phyloP scores from a whole-genome alignment of 2,329 filamentous ascomycete genomes.

The Sphaerulina musiva region DNA sequence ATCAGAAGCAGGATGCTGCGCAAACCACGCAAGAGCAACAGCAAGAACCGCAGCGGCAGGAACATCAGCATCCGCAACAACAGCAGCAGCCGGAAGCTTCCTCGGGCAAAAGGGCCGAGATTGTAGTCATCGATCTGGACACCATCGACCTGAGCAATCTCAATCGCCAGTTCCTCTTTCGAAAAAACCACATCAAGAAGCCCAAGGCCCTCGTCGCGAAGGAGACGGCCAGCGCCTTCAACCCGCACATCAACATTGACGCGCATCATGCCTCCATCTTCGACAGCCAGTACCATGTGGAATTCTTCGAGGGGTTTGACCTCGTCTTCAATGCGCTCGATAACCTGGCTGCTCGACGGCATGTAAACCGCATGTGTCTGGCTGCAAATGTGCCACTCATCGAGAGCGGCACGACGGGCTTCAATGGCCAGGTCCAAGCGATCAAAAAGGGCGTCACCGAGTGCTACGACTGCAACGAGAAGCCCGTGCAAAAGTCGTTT shows the following conservation, averaged over 20 bases:
- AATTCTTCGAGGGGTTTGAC: constrained; percentile 77
- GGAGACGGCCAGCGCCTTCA: constrained; percentile 84
- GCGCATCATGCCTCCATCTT: constrained; percentile 95
- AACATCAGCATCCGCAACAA: background rate
- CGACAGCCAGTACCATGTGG: constrained; percentile 73
- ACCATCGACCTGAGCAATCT: constrained; percentile 97
- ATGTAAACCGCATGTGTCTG: constrained; percentile 97
- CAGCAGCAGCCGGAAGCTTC: background rate
- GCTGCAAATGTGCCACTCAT: constrained; percentile 84
- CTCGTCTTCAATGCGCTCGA: constrained; percentile 96
- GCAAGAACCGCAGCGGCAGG: background rate
- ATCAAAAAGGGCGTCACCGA: constrained; percentile 82
- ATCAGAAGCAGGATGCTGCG: background rate
- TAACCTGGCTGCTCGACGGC: constrained; percentile 84
- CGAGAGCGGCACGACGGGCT: constrained; percentile 94
- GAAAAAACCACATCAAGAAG: constrained; percentile 96
- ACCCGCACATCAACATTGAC: constrained; percentile 76
- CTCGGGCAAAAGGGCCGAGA: constrained; percentile 45
- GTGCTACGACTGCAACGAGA: constrained; percentile 91
- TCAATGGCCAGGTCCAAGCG: constrained; percentile 94
- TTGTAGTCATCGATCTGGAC: constrained; percentile 93
- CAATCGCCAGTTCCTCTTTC: constrained; percentile 94
- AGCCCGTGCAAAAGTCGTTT: constrained; percentile 85
- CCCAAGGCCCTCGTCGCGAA: constrained; percentile 91
- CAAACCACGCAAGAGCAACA: constrained; percentile 2